A percentile compares a stretch with the other conserved stretches of the same genome.
phyloP scores from a whole-genome alignment of 2,329 filamentous ascomycete species.

The Aspergillus sp. region DNA sequence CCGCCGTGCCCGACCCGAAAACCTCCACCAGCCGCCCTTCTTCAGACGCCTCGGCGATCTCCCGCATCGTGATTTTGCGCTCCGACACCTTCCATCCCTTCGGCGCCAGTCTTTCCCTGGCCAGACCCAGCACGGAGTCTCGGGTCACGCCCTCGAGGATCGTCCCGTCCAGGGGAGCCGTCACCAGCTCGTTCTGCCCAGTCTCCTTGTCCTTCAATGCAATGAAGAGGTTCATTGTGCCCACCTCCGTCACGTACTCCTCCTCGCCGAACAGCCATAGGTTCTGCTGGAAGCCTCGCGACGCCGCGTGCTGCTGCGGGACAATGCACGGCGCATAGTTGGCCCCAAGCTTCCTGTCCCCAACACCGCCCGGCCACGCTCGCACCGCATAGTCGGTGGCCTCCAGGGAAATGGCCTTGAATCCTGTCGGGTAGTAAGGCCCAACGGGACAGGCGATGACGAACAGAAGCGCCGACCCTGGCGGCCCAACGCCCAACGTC shows the following conservation, averaged over 20 bases:
- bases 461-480: constrained; percentile 82
- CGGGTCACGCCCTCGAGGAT: constrained; percentile 92
- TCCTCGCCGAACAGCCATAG: constrained; percentile 95
- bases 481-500: constrained; percentile 86
- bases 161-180: constrained; percentile 91
- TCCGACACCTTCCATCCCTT: constrained; percentile 84
- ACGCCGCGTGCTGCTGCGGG: constrained; percentile 86
- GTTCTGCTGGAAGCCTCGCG: constrained; percentile 93
- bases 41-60: constrained; percentile 67
- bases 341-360: constrained; percentile 95
- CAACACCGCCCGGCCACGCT: constrained; percentile 94
- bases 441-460: constrained; percentile 95
- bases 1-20: constrained; percentile 88
- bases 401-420: constrained; percentile 93
- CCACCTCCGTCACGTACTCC: constrained; percentile 92
- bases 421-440: constrained; percentile 95
- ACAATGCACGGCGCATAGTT: constrained; percentile 99
- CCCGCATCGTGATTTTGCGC: constrained; percentile 84
- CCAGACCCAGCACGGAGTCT: constrained; percentile 80
- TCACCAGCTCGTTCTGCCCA: constrained; percentile 83
- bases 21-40: constrained; percentile 86
- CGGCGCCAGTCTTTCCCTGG: constrained; percentile 69
- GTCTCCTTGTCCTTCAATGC: constrained; percentile 77
- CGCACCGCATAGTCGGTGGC: constrained; percentile 94
- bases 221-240: constrained; percentile 97